These are phyloP conservation scores for Acarospora socialis DNA, from an alignment of 2,329 filamentous ascomycete species.

Conservation along the genomic window DNA sequence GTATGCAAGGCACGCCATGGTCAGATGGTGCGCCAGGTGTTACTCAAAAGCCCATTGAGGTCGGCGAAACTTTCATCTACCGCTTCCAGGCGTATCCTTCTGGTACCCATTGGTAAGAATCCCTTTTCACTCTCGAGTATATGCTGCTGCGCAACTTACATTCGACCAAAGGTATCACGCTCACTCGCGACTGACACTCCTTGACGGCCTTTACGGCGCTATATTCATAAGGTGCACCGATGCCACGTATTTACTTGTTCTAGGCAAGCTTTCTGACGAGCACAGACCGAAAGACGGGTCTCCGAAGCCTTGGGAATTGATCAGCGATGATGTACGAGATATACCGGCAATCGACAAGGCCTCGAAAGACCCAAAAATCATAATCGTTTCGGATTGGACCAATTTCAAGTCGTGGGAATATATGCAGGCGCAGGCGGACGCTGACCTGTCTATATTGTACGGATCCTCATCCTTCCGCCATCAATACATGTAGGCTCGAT, in stretches of 20 bases:
- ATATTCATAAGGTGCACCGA: not conserved
- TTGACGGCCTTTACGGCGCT: not conserved
- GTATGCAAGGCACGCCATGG: not conserved
- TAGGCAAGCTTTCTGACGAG: not conserved
- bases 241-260: not conserved
- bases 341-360: conserved; percentile 35
- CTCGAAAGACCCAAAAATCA: conserved; percentile 31
- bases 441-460: conserved; percentile 27
- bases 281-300: conserved; percentile 20
- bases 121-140: too few relatives aligned
- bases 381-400: conserved; percentile 44
- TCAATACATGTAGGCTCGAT: conserved; percentile 25
- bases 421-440: conserved; percentile 19
- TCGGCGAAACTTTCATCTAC: not conserved
- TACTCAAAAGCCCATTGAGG: not conserved
- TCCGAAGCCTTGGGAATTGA: conserved; percentile 36
- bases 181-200: not conserved
- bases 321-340: conserved; percentile 28
- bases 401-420: conserved; percentile 38
- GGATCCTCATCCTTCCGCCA: conserved; percentile 29
- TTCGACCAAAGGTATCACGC: not conserved
- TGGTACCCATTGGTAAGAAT: not conserved
- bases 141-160: not conserved
- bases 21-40: not conserved
- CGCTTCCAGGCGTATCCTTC: not conserved